Evolutionary conservation across 768 basidiomycete species (phyloP), one percentile per base, ranked within the genome.

Genomic region (Auriscalpium orientale): DNA sequence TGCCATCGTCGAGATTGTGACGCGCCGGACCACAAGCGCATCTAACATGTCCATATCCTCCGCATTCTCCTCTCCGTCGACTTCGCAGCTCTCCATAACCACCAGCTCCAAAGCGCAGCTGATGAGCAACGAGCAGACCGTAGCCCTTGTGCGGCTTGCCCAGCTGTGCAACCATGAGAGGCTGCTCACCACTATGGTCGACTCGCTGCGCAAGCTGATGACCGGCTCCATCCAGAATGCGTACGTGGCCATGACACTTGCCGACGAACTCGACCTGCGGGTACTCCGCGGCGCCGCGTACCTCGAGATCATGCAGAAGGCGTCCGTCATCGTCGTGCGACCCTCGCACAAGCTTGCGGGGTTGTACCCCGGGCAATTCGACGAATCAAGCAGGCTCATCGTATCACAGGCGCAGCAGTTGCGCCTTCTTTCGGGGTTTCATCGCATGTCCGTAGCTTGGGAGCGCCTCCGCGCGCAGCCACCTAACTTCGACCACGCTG

Each of bases 231-330:
- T 84, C 47, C 80, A 81, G 58, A 86, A 86, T 63, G 84, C 86
- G 6, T 84, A 85, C 65, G 74, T 87, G 49, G 85, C 85, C 3
- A 85, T 89, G 83, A 76, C 78, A 8, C 77, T 89, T 21, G 81
- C 84, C 3, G 87, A 89, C 62, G 87, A 89, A 57, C 75, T 89
- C 33, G 71, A 82, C 62, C 71, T 89, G 50, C 74, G 79, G 38
- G 69, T 73, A 1, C 71, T 89, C 43, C 76, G 81, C 38, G 86
- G 87, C 34, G 72, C 76, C 1, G 85, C 84, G 43, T 89, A 89
- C 68, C 73, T 87, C 54, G 84, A 85, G 66, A 81, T 87, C n/a
- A 82, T 89, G 79, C 82, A 82, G 62, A 83, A 80, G 61, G 78
- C 77, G 1, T 68, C 72, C 36, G 77, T 80, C 22, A 49, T 71